Conservation (phyloP, 139 green algal species). For the Chloropicon primus region DNA sequence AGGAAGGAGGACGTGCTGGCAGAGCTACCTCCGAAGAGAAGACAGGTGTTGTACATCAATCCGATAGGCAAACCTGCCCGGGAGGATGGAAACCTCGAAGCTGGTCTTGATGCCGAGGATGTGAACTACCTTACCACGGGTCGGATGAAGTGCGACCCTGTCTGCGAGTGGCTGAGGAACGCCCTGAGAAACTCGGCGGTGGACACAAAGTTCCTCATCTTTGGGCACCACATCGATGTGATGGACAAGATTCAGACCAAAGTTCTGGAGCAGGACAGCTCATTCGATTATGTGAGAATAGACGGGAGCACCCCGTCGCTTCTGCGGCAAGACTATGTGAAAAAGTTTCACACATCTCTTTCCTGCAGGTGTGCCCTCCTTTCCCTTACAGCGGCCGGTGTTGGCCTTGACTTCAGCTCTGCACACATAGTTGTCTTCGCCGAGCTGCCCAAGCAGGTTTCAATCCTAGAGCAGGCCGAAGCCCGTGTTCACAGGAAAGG, state of each 20-base stretch:
- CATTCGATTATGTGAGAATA: background rate
- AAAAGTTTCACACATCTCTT: background rate
- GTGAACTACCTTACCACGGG: background rate
- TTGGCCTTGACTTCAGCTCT: background rate
- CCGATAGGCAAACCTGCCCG: background rate
- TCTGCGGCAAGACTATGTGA: background rate
- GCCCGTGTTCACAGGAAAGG: background rate
- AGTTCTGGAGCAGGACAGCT: background rate
- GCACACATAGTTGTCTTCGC: background rate
- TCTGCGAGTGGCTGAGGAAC: slow-evolving; percentile 44
- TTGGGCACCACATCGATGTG: slow-evolving; percentile 76
- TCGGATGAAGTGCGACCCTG: slow-evolving; percentile 11
- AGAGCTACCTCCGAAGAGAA: slow-evolving; percentile 74
- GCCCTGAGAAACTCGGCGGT: slow-evolving; percentile 31
- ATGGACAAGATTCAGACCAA: slow-evolving; percentile 32
- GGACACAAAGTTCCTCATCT: slow-evolving; percentile 82
- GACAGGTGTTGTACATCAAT: slow-evolving; percentile 37
- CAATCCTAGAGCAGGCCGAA: background rate
- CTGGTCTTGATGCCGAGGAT: background rate
- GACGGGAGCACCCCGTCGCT: background rate
- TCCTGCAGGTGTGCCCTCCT: background rate
- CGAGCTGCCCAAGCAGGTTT: background rate
- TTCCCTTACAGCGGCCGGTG: background rate
- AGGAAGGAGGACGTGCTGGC: slow-evolving; percentile 82
- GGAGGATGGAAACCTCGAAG: background rate